phyloP scores from a whole-genome alignment of 1,139 yeast species.

The Geotrichum histeridarum region DNA sequence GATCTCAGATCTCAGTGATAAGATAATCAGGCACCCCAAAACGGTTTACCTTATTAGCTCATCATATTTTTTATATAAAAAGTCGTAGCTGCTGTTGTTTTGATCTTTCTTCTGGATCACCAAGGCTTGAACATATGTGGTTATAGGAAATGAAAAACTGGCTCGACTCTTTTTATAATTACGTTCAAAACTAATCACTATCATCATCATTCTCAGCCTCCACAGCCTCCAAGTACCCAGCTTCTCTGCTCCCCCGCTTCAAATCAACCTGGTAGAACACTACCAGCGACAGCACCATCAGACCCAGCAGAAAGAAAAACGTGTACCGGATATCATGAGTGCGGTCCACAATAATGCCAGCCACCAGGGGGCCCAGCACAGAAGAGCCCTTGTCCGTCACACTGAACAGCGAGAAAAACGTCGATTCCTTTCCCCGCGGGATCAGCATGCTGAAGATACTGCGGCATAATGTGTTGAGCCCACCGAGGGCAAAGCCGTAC shows the following conservation, averaged over 20 bases:
- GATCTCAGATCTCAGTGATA: too few species aligned
- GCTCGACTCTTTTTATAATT: too few species aligned
- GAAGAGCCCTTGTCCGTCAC: constrained; percentile 74
- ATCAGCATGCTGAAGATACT: constrained; percentile 59
- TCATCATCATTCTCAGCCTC: constrained; percentile 17
- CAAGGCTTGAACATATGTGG: background rate
- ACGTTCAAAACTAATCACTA: background rate
- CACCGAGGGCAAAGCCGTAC: constrained; percentile 69
- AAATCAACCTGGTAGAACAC: constrained; percentile 48
- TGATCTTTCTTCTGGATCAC: background rate
- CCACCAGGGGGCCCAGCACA: constrained; percentile 59
- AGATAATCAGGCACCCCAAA: too few species aligned
- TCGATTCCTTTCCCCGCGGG: constrained; percentile 64
- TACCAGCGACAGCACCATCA: constrained; percentile 51
- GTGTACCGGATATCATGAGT: constrained; percentile 67
- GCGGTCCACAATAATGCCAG: constrained; percentile 60
- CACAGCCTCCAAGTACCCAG: constrained; percentile 28
- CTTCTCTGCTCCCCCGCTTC: constrained; percentile 47
- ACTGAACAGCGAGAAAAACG: constrained; percentile 63
- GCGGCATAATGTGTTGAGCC: constrained; percentile 58
- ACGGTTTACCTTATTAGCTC: too few species aligned
- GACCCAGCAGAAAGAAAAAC: constrained; percentile 52
- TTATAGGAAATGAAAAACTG: background rate
- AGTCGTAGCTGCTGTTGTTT: background rate
- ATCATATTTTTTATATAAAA: too few species aligned